Base-by-base conservation (phyloP, 108 stramenopile species). In the Discostella pseudostelligera region DNA sequence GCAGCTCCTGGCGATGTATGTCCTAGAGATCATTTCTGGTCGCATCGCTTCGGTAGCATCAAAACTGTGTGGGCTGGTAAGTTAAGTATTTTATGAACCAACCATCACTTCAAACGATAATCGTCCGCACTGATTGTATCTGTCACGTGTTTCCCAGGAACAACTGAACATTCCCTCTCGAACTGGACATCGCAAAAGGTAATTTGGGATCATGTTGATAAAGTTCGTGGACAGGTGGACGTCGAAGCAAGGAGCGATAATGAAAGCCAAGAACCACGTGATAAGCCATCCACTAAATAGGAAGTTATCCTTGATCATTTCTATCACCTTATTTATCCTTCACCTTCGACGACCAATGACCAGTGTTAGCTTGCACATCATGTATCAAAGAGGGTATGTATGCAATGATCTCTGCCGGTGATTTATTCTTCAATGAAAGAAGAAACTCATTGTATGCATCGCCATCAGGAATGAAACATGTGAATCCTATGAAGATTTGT, bases 201-300 rank as follows among this genome's bases (percentile, higher is more conserved):
- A 35, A 91, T 91, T 56, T 91, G 89, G 89, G 77, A 84, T 4
- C 89, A 91, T 57, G 86, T 91, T 72, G 89, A 91, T 64, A 39
- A 62, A 14, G 48, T 39, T 39, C 39, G 59, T 21, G 59, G 12
- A 0, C 49, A 50, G 49, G 24, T 50, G 49, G 11, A 50, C 21
- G 22, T 22, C 32, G 32, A 32, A 32, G n/a, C n/a, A n/a, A n/a
- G n/a, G n/a, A n/a, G n/a, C n/a, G n/a, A n/a, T n/a, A n/a, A n/a
- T n/a, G n/a, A n/a, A n/a, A n/a, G n/a, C n/a, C n/a, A n/a, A 32
- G 32, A 32, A 32, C 5, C 3, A 4, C 32, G 32, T 32, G 32
- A 32, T 32, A 5, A 4, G 32, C 5, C 32, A 32, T 32, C 32
- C 5, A n/a, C n/a, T n/a, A n/a, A n/a, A n/a, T n/a, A n/a, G n/a